Evolutionary conservation across 495 filamentous ascomycete genomes (phyloP).

Genomic region (Xylaria longipes): DNA sequence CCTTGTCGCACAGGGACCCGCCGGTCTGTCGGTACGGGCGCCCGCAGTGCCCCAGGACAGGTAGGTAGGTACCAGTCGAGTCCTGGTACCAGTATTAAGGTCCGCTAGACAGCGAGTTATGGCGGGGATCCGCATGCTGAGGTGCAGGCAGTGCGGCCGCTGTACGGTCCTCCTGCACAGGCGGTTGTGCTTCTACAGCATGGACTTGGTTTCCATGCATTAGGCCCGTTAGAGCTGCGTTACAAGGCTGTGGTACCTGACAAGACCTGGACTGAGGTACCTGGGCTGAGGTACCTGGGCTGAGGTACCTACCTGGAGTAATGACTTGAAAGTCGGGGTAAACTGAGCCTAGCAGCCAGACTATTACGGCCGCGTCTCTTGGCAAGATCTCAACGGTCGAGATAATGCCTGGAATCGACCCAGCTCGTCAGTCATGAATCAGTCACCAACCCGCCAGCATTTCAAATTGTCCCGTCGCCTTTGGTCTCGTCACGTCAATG

Average conservation of each 20-base stretch:
- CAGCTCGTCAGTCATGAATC: conserved; percentile 13
- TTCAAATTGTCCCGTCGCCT: conserved; percentile 3
- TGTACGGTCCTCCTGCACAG: not conserved
- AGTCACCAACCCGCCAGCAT: not conserved
- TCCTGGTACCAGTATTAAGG: not conserved
- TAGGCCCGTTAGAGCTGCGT: not conserved
- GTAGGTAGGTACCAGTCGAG: not conserved
- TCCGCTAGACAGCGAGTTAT: not conserved
- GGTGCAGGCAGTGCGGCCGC: not conserved
- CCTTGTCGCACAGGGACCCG: conserved; percentile 23
- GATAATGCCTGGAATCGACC: not conserved
- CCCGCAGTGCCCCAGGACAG: conserved; percentile 16
- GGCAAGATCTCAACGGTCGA: not conserved
- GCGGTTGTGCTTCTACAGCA: not conserved
- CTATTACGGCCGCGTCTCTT: not conserved
- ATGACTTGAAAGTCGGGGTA: conserved; percentile 18
- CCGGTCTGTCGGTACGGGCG: conserved; percentile 22
- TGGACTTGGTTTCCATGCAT: conserved; percentile 10
- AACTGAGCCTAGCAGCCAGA: conserved; percentile 2
- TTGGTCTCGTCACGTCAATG: not conserved
- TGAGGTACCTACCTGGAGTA: not conserved
- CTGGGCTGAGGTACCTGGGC: no score
- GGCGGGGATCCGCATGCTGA: conserved; percentile 3
- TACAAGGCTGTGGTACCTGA: conserved; percentile 9
- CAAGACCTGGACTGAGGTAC: not conserved